These are phyloP conservation scores for Clavispora santaluciae DNA, from an alignment of 805 yeast species.

Conservation along the genomic window DNA sequence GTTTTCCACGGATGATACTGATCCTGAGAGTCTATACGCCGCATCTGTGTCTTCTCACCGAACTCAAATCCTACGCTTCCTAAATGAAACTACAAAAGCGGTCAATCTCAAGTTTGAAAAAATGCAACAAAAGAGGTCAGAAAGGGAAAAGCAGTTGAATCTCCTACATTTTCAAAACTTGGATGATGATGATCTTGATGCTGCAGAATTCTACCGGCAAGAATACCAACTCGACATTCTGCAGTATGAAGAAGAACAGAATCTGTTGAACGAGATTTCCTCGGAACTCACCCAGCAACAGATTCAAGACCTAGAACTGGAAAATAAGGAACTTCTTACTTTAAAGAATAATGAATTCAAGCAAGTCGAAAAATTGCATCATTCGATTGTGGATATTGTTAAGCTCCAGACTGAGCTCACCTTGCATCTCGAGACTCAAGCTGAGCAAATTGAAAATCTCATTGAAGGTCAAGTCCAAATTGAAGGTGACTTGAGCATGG, in stretches of 20 bases:
- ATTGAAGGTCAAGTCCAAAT: conserved; percentile 65
- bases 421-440: conserved; percentile 67
- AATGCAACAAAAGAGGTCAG: conserved; percentile 46
- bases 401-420: conserved; percentile 71
- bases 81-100: conserved; percentile 39
- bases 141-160: conserved; percentile 33
- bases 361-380: conserved; percentile 56
- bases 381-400: conserved; percentile 66
- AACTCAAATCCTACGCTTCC: conserved; percentile 44
- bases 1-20: conserved; percentile 30
- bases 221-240: conserved; percentile 10
- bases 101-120: conserved; percentile 43
- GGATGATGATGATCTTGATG: conserved; percentile 27
- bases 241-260: neutral
- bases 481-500: conserved; percentile 58
- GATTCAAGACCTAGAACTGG: conserved; percentile 51
- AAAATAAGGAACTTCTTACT: conserved; percentile 52
- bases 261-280: neutral
- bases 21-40: conserved; percentile 25
- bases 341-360: conserved; percentile 56
- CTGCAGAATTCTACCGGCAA: neutral
- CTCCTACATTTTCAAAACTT: conserved; percentile 38
- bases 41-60: conserved; percentile 41
- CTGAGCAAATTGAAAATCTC: conserved; percentile 60
- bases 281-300: conserved; percentile 44